Evolutionary conservation across 495 filamentous ascomycete genomes (phyloP), one percentile per base, ranked within the genome.

Genomic region (Neurospora africana): DNA sequence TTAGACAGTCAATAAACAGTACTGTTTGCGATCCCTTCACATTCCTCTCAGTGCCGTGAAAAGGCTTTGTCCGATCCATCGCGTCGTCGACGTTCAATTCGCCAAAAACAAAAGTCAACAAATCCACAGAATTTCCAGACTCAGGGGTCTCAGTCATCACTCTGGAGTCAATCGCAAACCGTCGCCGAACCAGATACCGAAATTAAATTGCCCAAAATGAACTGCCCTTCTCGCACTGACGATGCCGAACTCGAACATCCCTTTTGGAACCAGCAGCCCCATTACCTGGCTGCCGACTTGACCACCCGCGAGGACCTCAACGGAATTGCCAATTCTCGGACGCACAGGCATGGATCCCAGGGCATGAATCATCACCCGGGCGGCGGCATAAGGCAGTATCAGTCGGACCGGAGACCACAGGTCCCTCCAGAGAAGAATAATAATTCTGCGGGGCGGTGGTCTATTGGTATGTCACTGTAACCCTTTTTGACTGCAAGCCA

Each of bases 231-330:
- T 17, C 80, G 88, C 71, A 89, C 82, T n/a, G 88, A 90, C 69
- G 87, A 90, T 69, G 47, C 4, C 23, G 84, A 84, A 19, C 77
- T 85, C 33, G 80, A 83, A 10, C 82, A 87, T 70, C 86, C 84
- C 17, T 82, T 78, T 68, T 88, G 86, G 84, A 91, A 90, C 77
- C 88, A 91, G 76, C 89, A 82, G 70, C 86, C 89, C 43, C 79
- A 85, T 17, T 79, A 81, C 13, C 78, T 90, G 68, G 87, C 84
- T 71, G 82, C 86, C 3, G 88, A 89, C 72, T 79, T 83, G 68
- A 91, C 89, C 13, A 90, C 89, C 35, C 82, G 89, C 70, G 85
- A 87, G 79, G 88, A 91, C 73, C 85, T 91, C 58, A 91, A 90
- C 73, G 88, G 89, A 47, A 84, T 86, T 47, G 82, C 80, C 71